Evolutionary conservation across 2,329 filamentous ascomycete species (phyloP).

Genomic region (Fusarium equiseti): DNA sequence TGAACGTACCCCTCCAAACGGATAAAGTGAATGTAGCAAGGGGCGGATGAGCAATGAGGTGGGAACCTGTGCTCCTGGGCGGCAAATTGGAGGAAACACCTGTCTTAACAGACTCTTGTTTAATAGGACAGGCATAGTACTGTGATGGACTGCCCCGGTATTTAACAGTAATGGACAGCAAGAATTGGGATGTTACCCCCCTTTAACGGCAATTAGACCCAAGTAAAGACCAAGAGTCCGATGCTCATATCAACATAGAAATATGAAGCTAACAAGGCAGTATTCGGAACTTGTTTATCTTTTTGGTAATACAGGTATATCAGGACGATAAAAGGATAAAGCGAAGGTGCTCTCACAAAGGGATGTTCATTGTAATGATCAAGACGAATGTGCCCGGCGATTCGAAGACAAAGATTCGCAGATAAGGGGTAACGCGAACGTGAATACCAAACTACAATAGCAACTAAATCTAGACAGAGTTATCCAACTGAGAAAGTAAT

Average conservation of each 20-base stretch:
- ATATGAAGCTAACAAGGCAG: not conserved
- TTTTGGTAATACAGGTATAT: not conserved
- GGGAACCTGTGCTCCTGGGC: not conserved
- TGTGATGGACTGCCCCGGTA: not conserved
- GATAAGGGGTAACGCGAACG: not conserved
- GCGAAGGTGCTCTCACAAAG: not conserved
- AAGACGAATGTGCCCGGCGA: not conserved
- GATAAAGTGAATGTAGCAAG: not conserved
- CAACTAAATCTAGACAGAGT: not conserved
- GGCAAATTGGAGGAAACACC: not conserved
- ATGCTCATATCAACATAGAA: not conserved
- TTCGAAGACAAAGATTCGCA: not conserved
- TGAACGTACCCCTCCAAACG: not conserved
- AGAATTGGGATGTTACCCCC: not conserved
- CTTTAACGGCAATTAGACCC: not conserved
- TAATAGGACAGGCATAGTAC: not conserved
- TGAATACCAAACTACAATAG: not conserved
- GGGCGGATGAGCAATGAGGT: not conserved
- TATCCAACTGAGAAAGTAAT: not conserved
- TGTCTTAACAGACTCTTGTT: not conserved
- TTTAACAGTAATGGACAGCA: not conserved
- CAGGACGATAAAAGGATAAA: not conserved
- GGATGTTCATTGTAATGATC: not conserved
- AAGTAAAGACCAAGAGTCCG: not conserved
- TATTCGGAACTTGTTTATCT: not conserved